Percentiles rank a stretch among this genome's conserved stretches.
Evolutionary conservation across 305 asterid genomes (phyloP).

Genomic region (Solanum hybrid): DNA sequence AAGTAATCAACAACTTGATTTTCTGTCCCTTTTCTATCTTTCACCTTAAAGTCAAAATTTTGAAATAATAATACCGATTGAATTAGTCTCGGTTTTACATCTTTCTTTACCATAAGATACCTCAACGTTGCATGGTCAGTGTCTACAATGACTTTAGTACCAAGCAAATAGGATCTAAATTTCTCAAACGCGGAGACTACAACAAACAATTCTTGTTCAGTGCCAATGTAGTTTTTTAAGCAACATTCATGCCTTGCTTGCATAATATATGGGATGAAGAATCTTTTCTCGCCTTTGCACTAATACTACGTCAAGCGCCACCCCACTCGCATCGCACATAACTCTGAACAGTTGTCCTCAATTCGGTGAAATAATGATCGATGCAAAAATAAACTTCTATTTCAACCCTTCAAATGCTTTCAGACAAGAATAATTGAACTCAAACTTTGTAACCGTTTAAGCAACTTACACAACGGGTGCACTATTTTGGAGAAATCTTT

Average conservation of each 20-base stretch:
- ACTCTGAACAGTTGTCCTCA: not conserved
- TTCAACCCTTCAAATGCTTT: not conserved
- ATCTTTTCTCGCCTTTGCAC: not conserved
- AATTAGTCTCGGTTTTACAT: not conserved
- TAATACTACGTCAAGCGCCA: not conserved
- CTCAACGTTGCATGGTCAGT: not conserved
- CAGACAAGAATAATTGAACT: no score
- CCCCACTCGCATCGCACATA: not conserved
- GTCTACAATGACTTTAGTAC: not conserved
- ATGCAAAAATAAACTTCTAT: not conserved
- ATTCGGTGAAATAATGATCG: not conserved
- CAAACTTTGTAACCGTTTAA: not conserved
- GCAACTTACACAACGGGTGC: not conserved
- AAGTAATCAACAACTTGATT: not conserved
- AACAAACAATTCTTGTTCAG: not conserved
- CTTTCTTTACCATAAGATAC: not conserved
- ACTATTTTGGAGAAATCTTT: not conserved
- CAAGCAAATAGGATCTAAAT: not conserved
- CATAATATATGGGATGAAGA: not conserved
- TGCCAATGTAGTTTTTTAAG: not conserved
- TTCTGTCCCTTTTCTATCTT: not conserved
- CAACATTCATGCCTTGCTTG: not conserved
- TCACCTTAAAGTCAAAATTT: not conserved
- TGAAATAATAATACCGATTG: not conserved
- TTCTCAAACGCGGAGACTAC: not conserved